phyloP scores from a whole-genome alignment of 148 eudicot species.

The Persicaria tinctoria region DNA sequence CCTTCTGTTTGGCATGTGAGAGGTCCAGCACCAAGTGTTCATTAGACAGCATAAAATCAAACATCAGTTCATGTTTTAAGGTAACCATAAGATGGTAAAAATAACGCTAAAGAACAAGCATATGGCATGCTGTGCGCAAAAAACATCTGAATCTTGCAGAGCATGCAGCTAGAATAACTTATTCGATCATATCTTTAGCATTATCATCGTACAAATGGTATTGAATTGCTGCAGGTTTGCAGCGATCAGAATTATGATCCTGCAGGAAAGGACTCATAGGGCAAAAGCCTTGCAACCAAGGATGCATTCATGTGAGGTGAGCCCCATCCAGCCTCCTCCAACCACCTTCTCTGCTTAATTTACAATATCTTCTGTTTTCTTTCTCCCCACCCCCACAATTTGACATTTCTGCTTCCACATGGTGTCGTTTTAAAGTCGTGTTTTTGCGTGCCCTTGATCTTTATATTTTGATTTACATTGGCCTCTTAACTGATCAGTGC shows the following conservation, averaged over 20 bases:
- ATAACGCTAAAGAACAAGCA: neutral
- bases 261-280: slow-evolving; percentile 6
- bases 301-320: slow-evolving; percentile 19
- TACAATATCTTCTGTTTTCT: slow-evolving; percentile 28
- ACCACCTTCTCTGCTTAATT: slow-evolving; percentile 18
- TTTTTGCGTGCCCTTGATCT: slow-evolving; percentile 5
- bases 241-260: slow-evolving; percentile 19
- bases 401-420: slow-evolving; percentile 8
- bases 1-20: too few relatives aligned
- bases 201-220: slow-evolving; percentile 1
- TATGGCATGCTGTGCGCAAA: neutral
- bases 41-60: too few relatives aligned
- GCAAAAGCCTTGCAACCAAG: neutral
- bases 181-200: neutral
- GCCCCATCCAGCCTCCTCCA: slow-evolving; percentile 1
- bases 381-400: slow-evolving; percentile 19
- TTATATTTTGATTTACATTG: neutral
- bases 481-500: neutral
- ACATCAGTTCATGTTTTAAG: neutral
- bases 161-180: neutral
- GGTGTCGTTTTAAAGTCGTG: slow-evolving; percentile 9
- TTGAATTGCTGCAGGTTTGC: slow-evolving; percentile 25
- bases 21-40: too few relatives aligned
- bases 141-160: neutral
- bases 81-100: neutral